Evolutionary conservation across 2,329 filamentous ascomycete species (phyloP), one percentile per base, ranked within the genome.

Genomic region (Colletotrichum siamense): DNA sequence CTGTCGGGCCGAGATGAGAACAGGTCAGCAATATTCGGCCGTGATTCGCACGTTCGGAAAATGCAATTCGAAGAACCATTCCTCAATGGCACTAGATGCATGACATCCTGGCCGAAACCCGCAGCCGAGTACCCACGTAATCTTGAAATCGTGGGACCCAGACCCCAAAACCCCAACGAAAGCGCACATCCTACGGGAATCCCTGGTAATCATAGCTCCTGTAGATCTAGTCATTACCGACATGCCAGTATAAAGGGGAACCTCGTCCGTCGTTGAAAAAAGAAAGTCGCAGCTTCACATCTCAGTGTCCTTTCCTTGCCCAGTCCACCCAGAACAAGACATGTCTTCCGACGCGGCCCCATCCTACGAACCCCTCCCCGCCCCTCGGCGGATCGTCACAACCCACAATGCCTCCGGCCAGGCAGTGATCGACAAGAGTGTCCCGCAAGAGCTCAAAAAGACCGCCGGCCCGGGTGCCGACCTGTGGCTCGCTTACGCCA

Each of bases 361-460:
- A 26, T 32, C 44, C 9, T 65, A 75, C 62, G 44, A 73, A 7
- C 69, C 63, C 39, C 63, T 75, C 6, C 59, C 69, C 36, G 52
- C 70, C 16, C 69, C 63, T 18, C 64, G 67, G 32, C 72, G 72
- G 16, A 36, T 75, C 71, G 81, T 83, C 73, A 81, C 84, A 73
- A 83, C 82, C 73, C 84, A 86, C 81, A 79, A 85, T 76, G 69
- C 69, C 52, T 34, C 77, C 8, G 84, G 84, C 30, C 76, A 81
- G 55, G 83, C 85, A 32, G 79, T 86, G 69, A 83, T 86, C 79
- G 82, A 81, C 30, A 76, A 63, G 26, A 75, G 77, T n/a, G 73
- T 84, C 1, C 34, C 67, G n/a, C 52, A 39, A 32, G 36, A 67
- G 24, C 67, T 75, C 24, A 78, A 78, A 12, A 77, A 79, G 2